A percentile compares a stretch with the other conserved stretches of the same genome.
These are phyloP conservation scores for Phytophthora chlamydospora DNA, from an alignment of 352 stramenopile species.

Conservation along the genomic window DNA sequence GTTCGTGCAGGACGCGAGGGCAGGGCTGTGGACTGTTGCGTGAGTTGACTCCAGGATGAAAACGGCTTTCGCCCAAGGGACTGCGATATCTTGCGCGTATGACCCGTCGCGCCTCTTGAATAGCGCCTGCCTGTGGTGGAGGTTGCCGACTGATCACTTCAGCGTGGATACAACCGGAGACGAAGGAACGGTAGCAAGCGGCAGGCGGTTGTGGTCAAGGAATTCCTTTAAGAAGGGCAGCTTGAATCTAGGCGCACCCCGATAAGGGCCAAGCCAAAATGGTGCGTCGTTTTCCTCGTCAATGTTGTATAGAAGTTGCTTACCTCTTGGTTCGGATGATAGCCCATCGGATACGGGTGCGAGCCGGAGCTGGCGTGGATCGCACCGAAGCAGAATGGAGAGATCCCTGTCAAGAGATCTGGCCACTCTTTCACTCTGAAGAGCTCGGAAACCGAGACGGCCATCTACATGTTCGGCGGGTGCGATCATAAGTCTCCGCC, in stretches of 20 bases:
- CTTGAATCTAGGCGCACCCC: constrained; percentile 7
- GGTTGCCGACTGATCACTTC: constrained; percentile 4
- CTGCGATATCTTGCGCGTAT: constrained; percentile 29
- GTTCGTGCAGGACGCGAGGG: constrained; percentile 4
- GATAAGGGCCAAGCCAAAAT: constrained; percentile 24
- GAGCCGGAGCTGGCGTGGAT: constrained; percentile 92
- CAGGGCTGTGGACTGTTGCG: constrained; percentile 2
- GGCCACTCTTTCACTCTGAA: constrained; percentile 95
- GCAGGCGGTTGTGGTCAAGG: background rate
- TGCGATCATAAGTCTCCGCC: constrained; percentile 92
- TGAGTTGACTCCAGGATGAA: constrained; percentile 1
- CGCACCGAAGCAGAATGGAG: constrained; percentile 89
- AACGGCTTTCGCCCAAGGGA: constrained; percentile 27
- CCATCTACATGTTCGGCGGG: constrained; percentile 89
- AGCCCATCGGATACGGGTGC: constrained; percentile 84
- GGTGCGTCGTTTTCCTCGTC: constrained; percentile 19
- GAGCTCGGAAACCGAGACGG: constrained; percentile 66
- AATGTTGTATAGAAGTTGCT: background rate
- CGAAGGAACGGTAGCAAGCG: background rate
- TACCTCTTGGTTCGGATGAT: constrained; percentile 19
- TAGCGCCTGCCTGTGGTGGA: background rate
- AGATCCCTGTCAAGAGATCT: constrained; percentile 94
- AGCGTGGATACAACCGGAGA: constrained; percentile 1
- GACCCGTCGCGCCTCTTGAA: constrained; percentile 42
- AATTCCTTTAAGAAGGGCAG: constrained; percentile 5